phyloP scores from a whole-genome alignment of 306 rosid species.

The Corylus heterophylla region DNA sequence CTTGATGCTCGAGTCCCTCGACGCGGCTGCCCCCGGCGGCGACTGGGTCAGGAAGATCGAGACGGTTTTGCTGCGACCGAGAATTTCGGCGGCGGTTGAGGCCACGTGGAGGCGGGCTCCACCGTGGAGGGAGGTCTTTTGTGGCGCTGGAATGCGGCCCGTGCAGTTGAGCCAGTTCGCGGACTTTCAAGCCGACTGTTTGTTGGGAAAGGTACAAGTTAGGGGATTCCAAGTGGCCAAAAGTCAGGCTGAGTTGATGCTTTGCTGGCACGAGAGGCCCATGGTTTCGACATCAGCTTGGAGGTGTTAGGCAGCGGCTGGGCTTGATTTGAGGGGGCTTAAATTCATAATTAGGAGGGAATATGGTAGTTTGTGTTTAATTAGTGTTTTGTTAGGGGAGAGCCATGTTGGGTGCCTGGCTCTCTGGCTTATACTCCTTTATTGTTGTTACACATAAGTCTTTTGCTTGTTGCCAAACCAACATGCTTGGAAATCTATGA shows the following conservation, averaged over 20 bases:
- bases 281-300: slow-evolving; percentile 82
- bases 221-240: slow-evolving; percentile 82
- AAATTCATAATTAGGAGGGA: not conserved
- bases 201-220: slow-evolving; percentile 67
- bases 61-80: slow-evolving; percentile 53
- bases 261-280: slow-evolving; percentile 73
- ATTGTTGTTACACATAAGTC: not conserved
- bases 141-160: slow-evolving; percentile 75
- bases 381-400: not conserved
- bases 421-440: not conserved
- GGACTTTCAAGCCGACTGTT: slow-evolving; percentile 77
- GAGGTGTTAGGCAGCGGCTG: slow-evolving; percentile 48
- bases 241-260: slow-evolving; percentile 78
- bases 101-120: slow-evolving; percentile 42
- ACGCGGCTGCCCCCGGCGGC: slow-evolving; percentile 46
- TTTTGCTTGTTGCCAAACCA: not conserved
- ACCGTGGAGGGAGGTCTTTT: slow-evolving; percentile 66
- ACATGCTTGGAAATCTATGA: not conserved
- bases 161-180: slow-evolving; percentile 82
- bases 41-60: slow-evolving; percentile 72
- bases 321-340: not conserved
- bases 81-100: slow-evolving; percentile 65
- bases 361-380: not conserved
- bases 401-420: not conserved
- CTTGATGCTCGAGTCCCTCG: slow-evolving; percentile 75